Base-by-base conservation (phyloP, 495 filamentous ascomycete genomes). In the Podospora appendiculata region DNA sequence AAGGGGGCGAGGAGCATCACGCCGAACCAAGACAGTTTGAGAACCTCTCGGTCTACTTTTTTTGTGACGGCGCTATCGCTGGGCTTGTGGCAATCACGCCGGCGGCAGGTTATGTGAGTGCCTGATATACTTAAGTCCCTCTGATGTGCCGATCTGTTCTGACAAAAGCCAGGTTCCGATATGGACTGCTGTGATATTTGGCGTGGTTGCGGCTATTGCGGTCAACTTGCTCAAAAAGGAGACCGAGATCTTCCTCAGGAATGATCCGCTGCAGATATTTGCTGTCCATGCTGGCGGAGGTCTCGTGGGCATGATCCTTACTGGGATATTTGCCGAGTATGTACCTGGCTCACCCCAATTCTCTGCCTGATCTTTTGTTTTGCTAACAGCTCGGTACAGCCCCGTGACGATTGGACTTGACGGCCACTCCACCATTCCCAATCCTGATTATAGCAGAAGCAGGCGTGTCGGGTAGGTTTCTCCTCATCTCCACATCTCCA, bases 21-120 rank as follows among this genome's bases (percentile, higher is more conserved):
- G 39, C 16, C 36, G 38, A 38, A 46, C 34, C 45, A 17, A 32
- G 45, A n/a, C 34, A 40, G 2, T 50, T 95, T 59, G 90, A 96
- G 70, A 94, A 90, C 89, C 51, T 57, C 19, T 93, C 88, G 8
- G 94, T 95, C 81, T 89, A 95, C 55, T 91, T 89, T 44, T 94
- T 90, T 83, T 96, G 91, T 70, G 95, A 91, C 32, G 91, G 91
- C 42, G 81, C 84, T 58, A 91, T 92, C 64, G 84, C 86, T 0
- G 88, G 88, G 40, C 79, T 92, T 13, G 91, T 96, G 10, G 88
- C 87, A 46, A 88, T 88, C 12, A 92, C 88, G 5, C 88, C 88
- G 4, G 87, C 87, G 3, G 86, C 86, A 32, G 88, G 88, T 41
- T 89, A 78, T 72, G 85, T 95, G 58, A 80, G 87, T 36, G n/a